Evolutionary conservation across 1,284 basidiomycete genomes (phyloP), one percentile per base, ranked within the genome.

Genomic region (Cutaneotrichosporon dermatis): DNA sequence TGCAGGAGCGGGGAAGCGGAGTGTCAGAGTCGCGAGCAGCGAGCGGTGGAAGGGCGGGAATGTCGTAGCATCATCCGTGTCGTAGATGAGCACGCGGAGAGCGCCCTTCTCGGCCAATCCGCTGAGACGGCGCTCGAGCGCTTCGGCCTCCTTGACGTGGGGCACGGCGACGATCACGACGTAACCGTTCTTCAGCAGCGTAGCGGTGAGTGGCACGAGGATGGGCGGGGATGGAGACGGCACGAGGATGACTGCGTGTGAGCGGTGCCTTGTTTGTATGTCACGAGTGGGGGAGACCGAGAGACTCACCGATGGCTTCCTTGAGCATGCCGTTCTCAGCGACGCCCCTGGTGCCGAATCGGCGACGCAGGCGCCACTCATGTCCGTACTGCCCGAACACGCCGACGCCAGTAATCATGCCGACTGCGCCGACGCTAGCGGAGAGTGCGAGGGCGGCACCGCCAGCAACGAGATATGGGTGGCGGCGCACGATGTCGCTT

Each of bases 1-100:
- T 15, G 65, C 57, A 15, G 60, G 53, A 2, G 71, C 69, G 1
- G 75, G 69, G 70, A 74, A 78, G 8, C 75, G 71, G 6, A 76
- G 67, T 0, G 75, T 76, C 8, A 78, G 63, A 1, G 76, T 77
- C 7, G 76, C 76, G 2, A 71, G 64, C 5, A 78, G 68, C 7
- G 73, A 75, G 11, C 75, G 72, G 59, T 76, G 74, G 70, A 78
- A 78, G 3, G 76, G 71, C 1, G 75, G 74, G 67, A 77, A 75
- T 0, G 75, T 77, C 35, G 70, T 61, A 6, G 70, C 69, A 51
- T 78, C 75, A 49, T 75, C 75, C 4, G 75, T 73, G 63, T 76
- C 71, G 53, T 76, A 77, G 50, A 76, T 75, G 37, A 78, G 63
- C 0, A 77, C 76, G n/a, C 76, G 65, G 11, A 76, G 65, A 6